These are phyloP conservation scores for Apiospora sp. DNA, from an alignment of 2,329 filamentous ascomycete species.

Conservation along the genomic window DNA sequence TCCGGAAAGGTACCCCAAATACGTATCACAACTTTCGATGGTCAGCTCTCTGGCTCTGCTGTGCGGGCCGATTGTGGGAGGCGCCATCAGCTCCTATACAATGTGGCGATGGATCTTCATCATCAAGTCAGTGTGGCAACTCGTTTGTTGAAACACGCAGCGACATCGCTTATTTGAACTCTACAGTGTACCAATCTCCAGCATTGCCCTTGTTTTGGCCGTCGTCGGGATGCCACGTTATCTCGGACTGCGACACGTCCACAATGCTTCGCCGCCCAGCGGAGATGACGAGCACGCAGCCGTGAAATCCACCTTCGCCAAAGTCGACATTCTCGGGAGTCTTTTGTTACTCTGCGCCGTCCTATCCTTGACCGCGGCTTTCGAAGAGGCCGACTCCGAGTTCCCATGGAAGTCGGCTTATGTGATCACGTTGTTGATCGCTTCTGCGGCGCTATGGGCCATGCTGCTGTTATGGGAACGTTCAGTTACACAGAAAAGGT, in stretches of 20 bases:
- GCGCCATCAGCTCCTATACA: conserved; percentile 31
- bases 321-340: conserved; percentile 20
- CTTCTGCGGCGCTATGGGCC: not conserved
- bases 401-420: conserved; percentile 21
- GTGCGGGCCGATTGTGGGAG: conserved; percentile 35
- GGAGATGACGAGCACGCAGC: not conserved
- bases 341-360: conserved; percentile 9
- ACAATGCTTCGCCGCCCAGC: no score
- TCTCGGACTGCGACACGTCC: not conserved
- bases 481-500: conserved; percentile 22
- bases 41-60: no score
- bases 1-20: conserved; percentile 28
- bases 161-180: no score
- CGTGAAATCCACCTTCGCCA: not conserved
- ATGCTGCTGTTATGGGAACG: conserved; percentile 31
- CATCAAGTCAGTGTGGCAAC: conserved; percentile 28
- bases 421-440: not conserved
- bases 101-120: conserved; percentile 38
- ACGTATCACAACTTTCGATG: not conserved
- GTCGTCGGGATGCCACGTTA: not conserved
- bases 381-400: conserved; percentile 26
- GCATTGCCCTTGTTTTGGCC: not conserved
- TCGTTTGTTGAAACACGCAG: no score
- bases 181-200: not conserved
- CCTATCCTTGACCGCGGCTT: conserved; percentile 6